Conservation (phyloP, 225 moss, liverwort and hornwort species). For the Marchantia paleacea region DNA sequence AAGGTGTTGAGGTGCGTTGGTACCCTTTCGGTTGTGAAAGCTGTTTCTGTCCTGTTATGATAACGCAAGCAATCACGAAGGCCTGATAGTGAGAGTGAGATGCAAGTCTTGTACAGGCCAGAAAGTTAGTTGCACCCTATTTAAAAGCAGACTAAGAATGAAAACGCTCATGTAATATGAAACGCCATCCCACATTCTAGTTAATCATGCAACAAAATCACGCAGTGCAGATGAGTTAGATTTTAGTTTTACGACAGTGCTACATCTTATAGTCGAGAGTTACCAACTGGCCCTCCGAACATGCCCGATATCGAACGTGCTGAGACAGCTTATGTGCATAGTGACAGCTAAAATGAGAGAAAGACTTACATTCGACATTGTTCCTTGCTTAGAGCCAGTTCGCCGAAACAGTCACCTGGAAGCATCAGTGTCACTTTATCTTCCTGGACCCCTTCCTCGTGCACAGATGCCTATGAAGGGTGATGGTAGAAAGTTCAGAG, state of each 20-base stretch:
- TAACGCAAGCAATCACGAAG: conserved; percentile 3
- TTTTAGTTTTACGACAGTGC: neutral
- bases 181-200: neutral
- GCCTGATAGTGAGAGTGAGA: neutral
- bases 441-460: conserved; percentile 45
- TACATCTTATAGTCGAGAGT: neutral
- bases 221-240: neutral
- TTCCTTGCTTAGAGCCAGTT: conserved; percentile 43
- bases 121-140: neutral
- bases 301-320: neutral
- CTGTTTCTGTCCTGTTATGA: conserved; percentile 36
- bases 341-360: neutral
- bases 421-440: conserved; percentile 38
- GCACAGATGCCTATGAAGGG: conserved; percentile 32
- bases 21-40: conserved; percentile 45
- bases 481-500: too few species aligned
- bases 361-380: conserved; percentile 38
- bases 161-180: neutral
- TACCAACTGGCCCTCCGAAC: neutral
- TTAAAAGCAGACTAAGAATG: neutral
- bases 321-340: neutral
- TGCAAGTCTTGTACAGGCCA: neutral
- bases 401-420: conserved; percentile 49
- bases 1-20: neutral
- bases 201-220: neutral